Percentiles rank a stretch among this genome's conserved stretches.
Conservation (phyloP, 176 grass and related monocot species). For the Triticum monococcum region DNA sequence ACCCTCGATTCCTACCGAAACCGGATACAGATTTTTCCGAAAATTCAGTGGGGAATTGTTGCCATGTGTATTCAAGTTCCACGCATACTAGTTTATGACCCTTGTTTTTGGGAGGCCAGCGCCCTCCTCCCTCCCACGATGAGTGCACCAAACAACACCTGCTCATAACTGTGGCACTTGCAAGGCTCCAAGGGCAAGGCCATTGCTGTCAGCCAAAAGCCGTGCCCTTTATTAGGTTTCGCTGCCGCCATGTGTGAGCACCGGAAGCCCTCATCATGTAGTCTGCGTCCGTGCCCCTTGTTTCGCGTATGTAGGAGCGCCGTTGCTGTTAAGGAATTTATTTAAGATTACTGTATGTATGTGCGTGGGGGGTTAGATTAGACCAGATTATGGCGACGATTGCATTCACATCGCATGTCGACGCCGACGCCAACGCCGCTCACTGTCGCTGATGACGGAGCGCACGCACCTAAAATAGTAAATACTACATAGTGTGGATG, state of each 20-base stretch:
- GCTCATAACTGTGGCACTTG: not conserved
- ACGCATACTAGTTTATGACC: not conserved
- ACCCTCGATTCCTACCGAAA: too few relatives aligned
- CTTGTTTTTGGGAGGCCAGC: not conserved
- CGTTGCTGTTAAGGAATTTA: too few relatives aligned
- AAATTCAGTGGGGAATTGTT: too few relatives aligned
- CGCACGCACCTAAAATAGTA: not conserved
- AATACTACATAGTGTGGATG: not conserved
- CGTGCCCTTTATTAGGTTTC: slow-evolving; percentile 18
- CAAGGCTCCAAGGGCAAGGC: slow-evolving; percentile 9
- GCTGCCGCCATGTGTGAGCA: slow-evolving; percentile 17
- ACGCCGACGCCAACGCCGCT: not conserved
- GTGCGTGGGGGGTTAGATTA: not conserved
- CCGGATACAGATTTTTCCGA: too few relatives aligned
- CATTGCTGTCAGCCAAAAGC: slow-evolving; percentile 27
- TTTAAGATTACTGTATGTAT: not conserved
- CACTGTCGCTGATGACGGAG: not conserved
- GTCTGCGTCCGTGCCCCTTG: not conserved
- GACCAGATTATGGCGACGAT: not conserved
- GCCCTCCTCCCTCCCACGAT: too few relatives aligned
- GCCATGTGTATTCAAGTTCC: too few relatives aligned
- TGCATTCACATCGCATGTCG: not conserved
- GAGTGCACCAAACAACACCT: not conserved
- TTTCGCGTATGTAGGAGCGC: not conserved
- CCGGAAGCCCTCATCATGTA: not conserved